Evolutionary conservation across 257 asterid genomes (phyloP), one percentile per base, ranked within the genome.

Genomic region (Nicotiana noctiflora): DNA sequence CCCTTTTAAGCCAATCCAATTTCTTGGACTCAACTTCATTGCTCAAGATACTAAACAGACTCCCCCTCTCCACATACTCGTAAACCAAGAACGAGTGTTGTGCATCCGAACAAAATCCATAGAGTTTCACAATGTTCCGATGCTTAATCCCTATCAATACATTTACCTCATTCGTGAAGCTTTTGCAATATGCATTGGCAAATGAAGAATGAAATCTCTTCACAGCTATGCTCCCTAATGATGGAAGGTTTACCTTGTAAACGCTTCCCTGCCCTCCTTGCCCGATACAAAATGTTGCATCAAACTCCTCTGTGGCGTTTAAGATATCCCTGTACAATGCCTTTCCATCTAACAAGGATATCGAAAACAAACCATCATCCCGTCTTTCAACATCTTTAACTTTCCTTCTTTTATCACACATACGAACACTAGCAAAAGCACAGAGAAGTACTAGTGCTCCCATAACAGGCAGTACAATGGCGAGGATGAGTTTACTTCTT

Each of bases 11-110:
- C 76, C 56, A 68, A 68, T 68, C 56, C n/a, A 68, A 11, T 10
- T 68, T 68, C 31, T 11, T 40, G n/a, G 76, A 68, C n/a, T 68
- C 76, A 10, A 2, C 56, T 68, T 68, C 56, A 19, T 11, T n/a
- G 56, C 56, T 68, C 31, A 68, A 68, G 5, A 40, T 19, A 19
- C 56, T 5, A 51, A 23, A 25, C 27, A 61, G 15, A 25, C 75
- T 79, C 15, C 75, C 81, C 27, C 21, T 79, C 59, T 79, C 81
- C 3, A 23, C 75, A 34, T 75, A 81, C 46, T 81, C 81, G 1
- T 75, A 75, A 17, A 81, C 75, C 80, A 81, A 49, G 51, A 74
- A 31, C 2, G 76, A 60, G 55, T 74, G 27, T 27, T 31, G 19
- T 12, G 18, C 37, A n/a, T 23, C 19, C 2, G 80, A 72, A 75